phyloP scores from a whole-genome alignment of 2,329 filamentous ascomycete species.

The Nannizziopsis arthrosporioides region DNA sequence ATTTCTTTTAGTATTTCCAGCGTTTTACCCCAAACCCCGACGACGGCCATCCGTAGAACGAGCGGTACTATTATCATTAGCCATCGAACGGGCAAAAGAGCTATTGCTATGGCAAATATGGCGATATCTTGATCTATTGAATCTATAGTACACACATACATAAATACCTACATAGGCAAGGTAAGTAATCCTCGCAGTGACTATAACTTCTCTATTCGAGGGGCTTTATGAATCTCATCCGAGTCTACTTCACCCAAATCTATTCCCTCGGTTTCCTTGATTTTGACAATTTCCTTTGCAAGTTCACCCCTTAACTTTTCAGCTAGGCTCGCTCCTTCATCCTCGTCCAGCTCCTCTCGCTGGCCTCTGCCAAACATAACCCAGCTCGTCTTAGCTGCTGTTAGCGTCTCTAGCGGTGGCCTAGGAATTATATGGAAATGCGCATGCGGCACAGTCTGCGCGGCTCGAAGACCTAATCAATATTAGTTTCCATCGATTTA shows the following conservation, averaged over 20 bases:
- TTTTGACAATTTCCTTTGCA: conserved; percentile 26
- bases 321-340: conserved; percentile 32
- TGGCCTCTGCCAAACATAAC: conserved; percentile 39
- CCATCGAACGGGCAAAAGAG: no score
- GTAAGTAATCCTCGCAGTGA: not conserved
- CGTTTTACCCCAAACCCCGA: not conserved
- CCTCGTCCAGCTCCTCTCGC: conserved; percentile 38
- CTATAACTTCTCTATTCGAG: conserved; percentile 9
- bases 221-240: not conserved
- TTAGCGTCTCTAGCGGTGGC: conserved; percentile 38
- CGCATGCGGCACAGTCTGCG: conserved; percentile 84
- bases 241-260: conserved; percentile 19
- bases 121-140: no score
- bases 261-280: conserved; percentile 29
- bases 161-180: not conserved
- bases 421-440: conserved; percentile 92
- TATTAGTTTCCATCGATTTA: not conserved
- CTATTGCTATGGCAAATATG: no score
- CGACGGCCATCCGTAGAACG: no score
- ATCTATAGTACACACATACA: not conserved
- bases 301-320: conserved; percentile 28
- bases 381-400: conserved; percentile 23
- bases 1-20: conserved; percentile 4
- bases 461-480: conserved; percentile 57
- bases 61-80: no score